Percentiles rank a stretch among this genome's conserved stretches.
phyloP scores from a whole-genome alignment of 2,329 filamentous ascomycete species.

The Penicillium sp. region DNA sequence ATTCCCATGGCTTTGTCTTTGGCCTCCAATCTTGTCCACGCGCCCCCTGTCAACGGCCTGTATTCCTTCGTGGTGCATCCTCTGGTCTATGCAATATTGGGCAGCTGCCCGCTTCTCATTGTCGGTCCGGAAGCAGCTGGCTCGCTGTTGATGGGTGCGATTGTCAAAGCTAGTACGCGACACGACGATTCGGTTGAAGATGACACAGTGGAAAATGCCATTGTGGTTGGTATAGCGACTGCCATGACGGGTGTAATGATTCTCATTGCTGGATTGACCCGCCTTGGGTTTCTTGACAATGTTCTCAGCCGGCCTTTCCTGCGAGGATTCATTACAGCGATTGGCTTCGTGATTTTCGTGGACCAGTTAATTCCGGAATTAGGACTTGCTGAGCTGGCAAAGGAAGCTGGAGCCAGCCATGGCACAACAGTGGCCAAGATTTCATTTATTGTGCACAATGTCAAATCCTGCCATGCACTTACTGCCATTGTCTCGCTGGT shows the following conservation, averaged over 20 bases:
- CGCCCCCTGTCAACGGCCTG: slow-evolving; percentile 86
- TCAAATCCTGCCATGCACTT: slow-evolving; percentile 61
- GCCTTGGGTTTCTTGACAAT: slow-evolving; percentile 88
- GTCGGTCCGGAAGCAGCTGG: slow-evolving; percentile 93
- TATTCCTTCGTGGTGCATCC: slow-evolving; percentile 94
- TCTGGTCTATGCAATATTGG: slow-evolving; percentile 81
- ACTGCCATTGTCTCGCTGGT: slow-evolving; percentile 71
- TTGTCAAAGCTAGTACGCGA: slow-evolving; percentile 72
- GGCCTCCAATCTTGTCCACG: slow-evolving; percentile 83
- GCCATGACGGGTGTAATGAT: slow-evolving; percentile 84
- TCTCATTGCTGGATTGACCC: slow-evolving; percentile 74
- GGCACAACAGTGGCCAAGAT: slow-evolving; percentile 84
- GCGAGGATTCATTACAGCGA: slow-evolving; percentile 92
- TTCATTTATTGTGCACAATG: slow-evolving; percentile 66
- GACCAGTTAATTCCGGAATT: slow-evolving; percentile 91
- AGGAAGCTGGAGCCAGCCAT: slow-evolving; percentile 59
- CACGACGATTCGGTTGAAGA: slow-evolving; percentile 59
- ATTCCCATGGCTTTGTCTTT: slow-evolving; percentile 94
- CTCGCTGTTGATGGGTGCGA: slow-evolving; percentile 80
- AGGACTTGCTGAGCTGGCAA: slow-evolving; percentile 64
- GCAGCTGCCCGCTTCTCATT: slow-evolving; percentile 87
- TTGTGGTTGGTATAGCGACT: slow-evolving; percentile 80
- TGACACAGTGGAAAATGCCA: slow-evolving; percentile 66
- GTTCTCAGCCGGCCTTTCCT: slow-evolving; percentile 89
- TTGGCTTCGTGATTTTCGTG: slow-evolving; percentile 91